Conservation (phyloP, 805 yeast genomes). For the Cyberlindnera euphorbiae region DNA sequence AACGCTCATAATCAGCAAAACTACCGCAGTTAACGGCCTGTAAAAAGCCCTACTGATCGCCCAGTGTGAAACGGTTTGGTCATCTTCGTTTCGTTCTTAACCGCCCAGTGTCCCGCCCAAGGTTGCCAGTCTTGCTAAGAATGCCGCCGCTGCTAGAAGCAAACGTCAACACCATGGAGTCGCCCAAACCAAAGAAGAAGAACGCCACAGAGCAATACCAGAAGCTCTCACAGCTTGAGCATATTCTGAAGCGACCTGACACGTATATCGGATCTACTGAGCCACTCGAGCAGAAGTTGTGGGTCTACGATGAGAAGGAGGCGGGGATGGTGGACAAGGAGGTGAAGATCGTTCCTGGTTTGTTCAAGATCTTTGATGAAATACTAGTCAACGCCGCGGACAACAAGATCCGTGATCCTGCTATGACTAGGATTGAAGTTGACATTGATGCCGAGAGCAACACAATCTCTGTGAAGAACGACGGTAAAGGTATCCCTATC, state of each 20-base stretch:
- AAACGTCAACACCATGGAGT: conserved; percentile 10
- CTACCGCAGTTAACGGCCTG: too few species aligned
- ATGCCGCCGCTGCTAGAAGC: conserved; percentile 12
- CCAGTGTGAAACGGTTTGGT: too few species aligned
- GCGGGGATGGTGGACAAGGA: conserved; percentile 52
- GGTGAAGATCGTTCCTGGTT: conserved; percentile 89
- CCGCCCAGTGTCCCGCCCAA: neutral
- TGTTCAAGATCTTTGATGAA: conserved; percentile 95
- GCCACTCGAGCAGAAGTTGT: conserved; percentile 68
- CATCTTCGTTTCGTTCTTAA: too few species aligned
- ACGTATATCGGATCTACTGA: conserved; percentile 96
- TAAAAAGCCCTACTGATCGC: too few species aligned
- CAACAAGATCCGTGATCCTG: conserved; percentile 90
- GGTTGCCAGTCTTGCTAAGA: conserved; percentile 1
- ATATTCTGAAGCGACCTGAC: conserved; percentile 94
- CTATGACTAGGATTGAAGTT: conserved; percentile 85
- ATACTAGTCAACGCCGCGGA: conserved; percentile 98
- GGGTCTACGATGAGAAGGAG: conserved; percentile 73
- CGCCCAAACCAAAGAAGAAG: conserved; percentile 33
- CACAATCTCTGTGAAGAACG: conserved; percentile 76
- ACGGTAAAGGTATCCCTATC: conserved; percentile 93
- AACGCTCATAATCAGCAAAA: too few species aligned
- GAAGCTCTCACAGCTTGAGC: conserved; percentile 91
- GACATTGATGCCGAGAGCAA: conserved; percentile 71
- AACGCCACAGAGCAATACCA: conserved; percentile 75